phyloP scores from a whole-genome alignment of 768 basidiomycete genomes.

The Tricholoma bakamatsutake region DNA sequence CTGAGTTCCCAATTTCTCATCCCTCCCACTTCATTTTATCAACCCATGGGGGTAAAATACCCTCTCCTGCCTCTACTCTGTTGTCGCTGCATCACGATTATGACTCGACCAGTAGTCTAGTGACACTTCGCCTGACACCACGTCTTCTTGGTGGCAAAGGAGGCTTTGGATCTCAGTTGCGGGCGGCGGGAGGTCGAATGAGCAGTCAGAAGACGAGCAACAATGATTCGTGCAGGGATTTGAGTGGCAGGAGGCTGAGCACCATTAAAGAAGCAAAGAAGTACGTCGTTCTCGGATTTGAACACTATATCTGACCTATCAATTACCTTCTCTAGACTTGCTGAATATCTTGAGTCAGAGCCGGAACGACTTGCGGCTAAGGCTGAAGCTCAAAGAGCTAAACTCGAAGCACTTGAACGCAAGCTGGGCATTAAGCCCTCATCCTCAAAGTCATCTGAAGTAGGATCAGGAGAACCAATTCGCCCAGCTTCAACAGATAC shows the following conservation, averaged over 20 bases:
- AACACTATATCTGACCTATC: background rate
- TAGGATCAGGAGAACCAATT: slow-evolving; percentile 24
- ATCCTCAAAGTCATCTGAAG: slow-evolving; percentile 20
- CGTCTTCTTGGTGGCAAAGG: slow-evolving; percentile 88
- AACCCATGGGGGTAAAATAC: slow-evolving; percentile 32
- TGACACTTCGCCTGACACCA: slow-evolving; percentile 71
- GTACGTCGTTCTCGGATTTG: slow-evolving; percentile 36
- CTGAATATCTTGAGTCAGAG: slow-evolving; percentile 81
- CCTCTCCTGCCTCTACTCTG: slow-evolving; percentile 20
- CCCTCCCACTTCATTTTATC: slow-evolving; percentile 27
- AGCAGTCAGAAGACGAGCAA: slow-evolving; percentile 92
- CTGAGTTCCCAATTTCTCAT: slow-evolving; percentile 27
- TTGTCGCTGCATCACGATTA: slow-evolving; percentile 18
- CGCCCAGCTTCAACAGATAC: slow-evolving; percentile 23
- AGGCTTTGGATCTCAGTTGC: slow-evolving; percentile 93
- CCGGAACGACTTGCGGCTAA: slow-evolving; percentile 76
- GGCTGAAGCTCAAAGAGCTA: slow-evolving; percentile 71
- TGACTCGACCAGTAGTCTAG: slow-evolving; percentile 26
- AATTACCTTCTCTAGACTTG: slow-evolving; percentile 44
- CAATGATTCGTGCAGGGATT: slow-evolving; percentile 91
- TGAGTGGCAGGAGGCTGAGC: slow-evolving; percentile 83
- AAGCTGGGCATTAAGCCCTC: slow-evolving; percentile 64
- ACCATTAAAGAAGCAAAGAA: slow-evolving; percentile 96
- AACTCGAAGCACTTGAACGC: slow-evolving; percentile 80
- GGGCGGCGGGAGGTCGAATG: slow-evolving; percentile 98